These are phyloP conservation scores for Aspergillus unguis DNA, from an alignment of 2,329 filamentous ascomycete genomes.

Conservation along the genomic window DNA sequence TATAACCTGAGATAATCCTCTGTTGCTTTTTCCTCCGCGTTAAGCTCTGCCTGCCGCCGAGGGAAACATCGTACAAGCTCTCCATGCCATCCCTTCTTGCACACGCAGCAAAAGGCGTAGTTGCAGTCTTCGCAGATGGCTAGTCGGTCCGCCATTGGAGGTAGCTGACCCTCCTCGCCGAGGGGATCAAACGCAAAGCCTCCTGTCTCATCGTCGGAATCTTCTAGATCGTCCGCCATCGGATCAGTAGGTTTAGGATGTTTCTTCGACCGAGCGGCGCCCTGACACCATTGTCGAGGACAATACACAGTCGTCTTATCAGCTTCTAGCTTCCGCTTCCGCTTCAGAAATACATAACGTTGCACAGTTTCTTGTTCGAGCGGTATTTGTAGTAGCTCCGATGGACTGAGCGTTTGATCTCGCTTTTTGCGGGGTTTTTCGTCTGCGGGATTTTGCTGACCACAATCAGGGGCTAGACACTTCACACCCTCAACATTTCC, in stretches of 20 bases:
- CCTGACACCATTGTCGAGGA: conserved; percentile 87
- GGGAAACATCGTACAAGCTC: conserved; percentile 72
- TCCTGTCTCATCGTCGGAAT: conserved; percentile 53
- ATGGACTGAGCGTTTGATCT: conserved; percentile 70
- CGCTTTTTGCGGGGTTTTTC: conserved; percentile 54
- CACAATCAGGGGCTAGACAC: conserved; percentile 77
- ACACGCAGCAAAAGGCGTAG: conserved; percentile 82
- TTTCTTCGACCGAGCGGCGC: conserved; percentile 72
- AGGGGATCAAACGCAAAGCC: conserved; percentile 45
- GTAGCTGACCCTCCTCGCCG: conserved; percentile 40
- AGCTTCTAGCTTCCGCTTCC: conserved; percentile 86
- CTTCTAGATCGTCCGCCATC: conserved; percentile 50
- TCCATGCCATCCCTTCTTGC: conserved; percentile 84
- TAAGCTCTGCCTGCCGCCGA: conserved; percentile 64
- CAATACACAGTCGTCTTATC: conserved; percentile 93
- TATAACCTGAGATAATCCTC: conserved; percentile 77
- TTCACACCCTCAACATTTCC: conserved; percentile 76
- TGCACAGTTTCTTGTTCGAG: conserved; percentile 69
- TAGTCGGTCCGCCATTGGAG: conserved; percentile 62
- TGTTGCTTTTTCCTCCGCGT: conserved; percentile 80
- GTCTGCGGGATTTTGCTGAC: conserved; percentile 49
- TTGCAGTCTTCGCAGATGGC: conserved; percentile 83
- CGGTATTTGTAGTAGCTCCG: conserved; percentile 76
- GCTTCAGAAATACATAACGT: conserved; percentile 84
- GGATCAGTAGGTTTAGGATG: conserved; percentile 69